phyloP scores from a whole-genome alignment of 768 basidiomycete species.

The Gymnopilus junonius region DNA sequence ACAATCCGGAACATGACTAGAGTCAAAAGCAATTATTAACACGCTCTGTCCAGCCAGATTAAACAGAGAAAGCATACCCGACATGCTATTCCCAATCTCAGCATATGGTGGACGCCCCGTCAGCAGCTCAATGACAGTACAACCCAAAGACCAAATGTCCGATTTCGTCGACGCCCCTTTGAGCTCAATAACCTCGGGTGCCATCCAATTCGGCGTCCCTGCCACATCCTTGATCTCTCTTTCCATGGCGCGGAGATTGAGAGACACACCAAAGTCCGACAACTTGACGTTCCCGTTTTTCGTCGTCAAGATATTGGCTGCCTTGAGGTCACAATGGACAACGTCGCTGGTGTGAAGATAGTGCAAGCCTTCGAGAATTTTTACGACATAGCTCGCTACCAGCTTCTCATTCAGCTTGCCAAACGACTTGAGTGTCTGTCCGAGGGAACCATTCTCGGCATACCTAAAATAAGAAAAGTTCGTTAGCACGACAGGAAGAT shows the following conservation, averaged over 20 bases:
- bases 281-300: slow-evolving; percentile 98
- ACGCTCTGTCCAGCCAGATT: slow-evolving; percentile 7
- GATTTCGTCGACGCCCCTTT: slow-evolving; percentile 92
- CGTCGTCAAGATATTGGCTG: slow-evolving; percentile 97
- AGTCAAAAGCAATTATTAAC: slow-evolving; percentile 19
- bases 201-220: slow-evolving; percentile 99
- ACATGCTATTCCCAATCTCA: slow-evolving; percentile 89
- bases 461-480: slow-evolving; percentile 57
- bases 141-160: slow-evolving; percentile 95
- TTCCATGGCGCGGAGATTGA: slow-evolving; percentile 92
- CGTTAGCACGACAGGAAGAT: slow-evolving; percentile 3
- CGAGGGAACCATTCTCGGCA: slow-evolving; percentile 95
- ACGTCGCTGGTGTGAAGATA: slow-evolving; percentile 91
- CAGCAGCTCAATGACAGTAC: slow-evolving; percentile 92
- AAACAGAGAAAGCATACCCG: slow-evolving; percentile 55
- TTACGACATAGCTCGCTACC: slow-evolving; percentile 92
- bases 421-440: slow-evolving; percentile 91
- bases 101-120: slow-evolving; percentile 93
- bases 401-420: slow-evolving; percentile 92
- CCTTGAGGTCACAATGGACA: slow-evolving; percentile 98
- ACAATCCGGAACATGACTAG: slow-evolving; percentile 99
- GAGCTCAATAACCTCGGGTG: slow-evolving; percentile 95
- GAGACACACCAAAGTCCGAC: slow-evolving; percentile 96
- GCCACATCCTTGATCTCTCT: slow-evolving; percentile 84
- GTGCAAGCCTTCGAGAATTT: slow-evolving; percentile 94